Evolutionary conservation across 2,329 filamentous ascomycete species (phyloP), one percentile per base, ranked within the genome.

Genomic region (Aspergillus texensis): DNA sequence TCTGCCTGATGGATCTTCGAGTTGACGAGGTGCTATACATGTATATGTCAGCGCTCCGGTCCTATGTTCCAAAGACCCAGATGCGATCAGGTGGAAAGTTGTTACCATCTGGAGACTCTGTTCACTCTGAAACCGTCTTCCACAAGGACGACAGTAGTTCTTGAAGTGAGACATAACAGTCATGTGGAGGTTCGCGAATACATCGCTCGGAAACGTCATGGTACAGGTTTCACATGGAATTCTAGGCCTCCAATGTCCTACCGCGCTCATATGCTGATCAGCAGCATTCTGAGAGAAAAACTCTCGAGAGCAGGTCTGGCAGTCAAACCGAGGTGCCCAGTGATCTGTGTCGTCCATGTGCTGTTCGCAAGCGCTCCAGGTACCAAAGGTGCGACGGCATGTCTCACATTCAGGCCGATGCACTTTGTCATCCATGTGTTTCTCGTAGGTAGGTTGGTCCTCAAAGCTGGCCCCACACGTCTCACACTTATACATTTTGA

Each of bases 1-100:
- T 72, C 62, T 60, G 82, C 81, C 0, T 77, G 77, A 68, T 90
- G 87, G 53, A 72, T 69, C 6, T 75, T 76, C 0, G 86, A 88
- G 30, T 83, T 84, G 2, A 85, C 83, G 2, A 85, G 76, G 65
- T 90, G 87, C 86, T 26, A 24, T 14, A 34, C 14, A 57, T 45
- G 32, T 11, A 32, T 39, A 21, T 61, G 43, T 61, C 26, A 52
- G n/a, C 30, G 19, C 57, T 9, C 6, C 26, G 16, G 26, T 9
- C 14, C 26, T 50, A 9, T 5, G 21, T 41, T 28, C 28, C 19
- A 21, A 58, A 11, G 28, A 50, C 11, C 6, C 6, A 39, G 30
- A 14, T 21, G 30, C 5, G 19, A 24, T 19, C 6, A 14, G 1
- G 28, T 9, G 16, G 24, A 26, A 6, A 43, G 19, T 14, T 45